phyloP scores from a whole-genome alignment of 2,329 filamentous ascomycete genomes.

The Colletotrichum lindemuthianum region DNA sequence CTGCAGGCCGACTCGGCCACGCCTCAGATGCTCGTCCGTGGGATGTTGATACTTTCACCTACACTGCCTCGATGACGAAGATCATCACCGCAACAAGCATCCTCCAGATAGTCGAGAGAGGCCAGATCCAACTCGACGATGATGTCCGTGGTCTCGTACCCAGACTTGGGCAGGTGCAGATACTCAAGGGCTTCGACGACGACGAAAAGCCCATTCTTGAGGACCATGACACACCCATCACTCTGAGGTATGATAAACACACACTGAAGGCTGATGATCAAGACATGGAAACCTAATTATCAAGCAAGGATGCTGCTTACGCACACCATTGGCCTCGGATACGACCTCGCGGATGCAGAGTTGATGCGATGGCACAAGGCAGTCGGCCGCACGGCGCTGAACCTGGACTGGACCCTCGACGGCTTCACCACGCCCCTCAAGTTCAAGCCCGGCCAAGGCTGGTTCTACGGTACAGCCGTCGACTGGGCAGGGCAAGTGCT shows the following conservation, averaged over 20 bases:
- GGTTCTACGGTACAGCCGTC: slow-evolving; percentile 57
- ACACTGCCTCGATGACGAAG: slow-evolving; percentile 56
- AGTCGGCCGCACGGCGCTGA: slow-evolving; percentile 45
- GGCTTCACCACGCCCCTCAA: slow-evolving; percentile 54
- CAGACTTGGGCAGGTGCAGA: slow-evolving; percentile 46
- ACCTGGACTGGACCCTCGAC: slow-evolving; percentile 46
- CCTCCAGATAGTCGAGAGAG: slow-evolving; percentile 53
- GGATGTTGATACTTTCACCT: slow-evolving; percentile 46
- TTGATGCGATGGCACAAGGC: slow-evolving; percentile 51
- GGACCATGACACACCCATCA: slow-evolving; percentile 49
- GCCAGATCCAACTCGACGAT: slow-evolving; percentile 47
- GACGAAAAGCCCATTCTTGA: slow-evolving; percentile 49
- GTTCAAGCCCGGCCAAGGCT: slow-evolving; percentile 57
- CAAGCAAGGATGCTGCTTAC: slow-evolving; percentile 53
- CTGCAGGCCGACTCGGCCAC: slow-evolving; percentile 49
- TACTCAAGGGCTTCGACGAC: slow-evolving; percentile 50
- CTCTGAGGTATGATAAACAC: slow-evolving; percentile 44
- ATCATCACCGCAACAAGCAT: slow-evolving; percentile 50
- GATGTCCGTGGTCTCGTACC: slow-evolving; percentile 48
- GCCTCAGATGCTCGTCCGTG: slow-evolving; percentile 44
- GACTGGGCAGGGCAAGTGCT: slow-evolving; percentile 61
- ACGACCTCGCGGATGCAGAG: slow-evolving; percentile 53
- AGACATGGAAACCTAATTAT: background rate
- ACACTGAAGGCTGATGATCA: no score
- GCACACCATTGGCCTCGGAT: slow-evolving; percentile 59